A percentile compares a stretch with the other conserved stretches of the same genome.
These are phyloP conservation scores for Fibroporia radiculosa DNA, from an alignment of 768 basidiomycete species.

Conservation along the genomic window DNA sequence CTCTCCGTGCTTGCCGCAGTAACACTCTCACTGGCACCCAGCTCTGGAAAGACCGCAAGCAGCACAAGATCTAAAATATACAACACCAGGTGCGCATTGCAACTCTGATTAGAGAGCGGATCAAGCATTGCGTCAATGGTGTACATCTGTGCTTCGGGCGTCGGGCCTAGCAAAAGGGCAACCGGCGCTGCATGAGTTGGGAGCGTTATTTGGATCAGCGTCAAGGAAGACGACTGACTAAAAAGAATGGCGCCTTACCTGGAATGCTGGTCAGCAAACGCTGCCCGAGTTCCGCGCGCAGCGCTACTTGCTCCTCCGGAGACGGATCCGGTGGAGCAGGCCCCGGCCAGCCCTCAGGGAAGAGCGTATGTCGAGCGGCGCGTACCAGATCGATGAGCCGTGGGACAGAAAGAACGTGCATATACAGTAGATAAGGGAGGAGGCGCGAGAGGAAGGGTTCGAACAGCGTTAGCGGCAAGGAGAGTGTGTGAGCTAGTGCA, in stretches of 20 bases:
- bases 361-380: slow-evolving; percentile 61
- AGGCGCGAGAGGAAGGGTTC: slow-evolving; percentile 29
- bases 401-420: slow-evolving; percentile 41
- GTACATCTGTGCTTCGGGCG: slow-evolving; percentile 26
- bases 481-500: slow-evolving; percentile 20
- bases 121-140: slow-evolving; percentile 52
- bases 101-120: slow-evolving; percentile 50
- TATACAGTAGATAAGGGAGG: slow-evolving; percentile 59
- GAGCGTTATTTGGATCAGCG: background rate
- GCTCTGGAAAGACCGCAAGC: slow-evolving; percentile 71
- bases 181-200: slow-evolving; percentile 32
- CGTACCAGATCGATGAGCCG: slow-evolving; percentile 48
- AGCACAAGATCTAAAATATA: slow-evolving; percentile 69
- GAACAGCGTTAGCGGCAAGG: slow-evolving; percentile 15
- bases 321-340: slow-evolving; percentile 68
- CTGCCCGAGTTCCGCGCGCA: slow-evolving; percentile 36
- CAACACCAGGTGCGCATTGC: slow-evolving; percentile 74
- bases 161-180: slow-evolving; percentile 48
- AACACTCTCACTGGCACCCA: slow-evolving; percentile 30
- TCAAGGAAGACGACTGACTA: background rate
- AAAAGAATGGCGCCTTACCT: slow-evolving; percentile 21
- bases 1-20: background rate
- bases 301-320: slow-evolving; percentile 59
- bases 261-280: slow-evolving; percentile 37
- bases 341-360: slow-evolving; percentile 85